phyloP scores from a whole-genome alignment of 2,329 filamentous ascomycete species.

The Thermoascus crustaceus region DNA sequence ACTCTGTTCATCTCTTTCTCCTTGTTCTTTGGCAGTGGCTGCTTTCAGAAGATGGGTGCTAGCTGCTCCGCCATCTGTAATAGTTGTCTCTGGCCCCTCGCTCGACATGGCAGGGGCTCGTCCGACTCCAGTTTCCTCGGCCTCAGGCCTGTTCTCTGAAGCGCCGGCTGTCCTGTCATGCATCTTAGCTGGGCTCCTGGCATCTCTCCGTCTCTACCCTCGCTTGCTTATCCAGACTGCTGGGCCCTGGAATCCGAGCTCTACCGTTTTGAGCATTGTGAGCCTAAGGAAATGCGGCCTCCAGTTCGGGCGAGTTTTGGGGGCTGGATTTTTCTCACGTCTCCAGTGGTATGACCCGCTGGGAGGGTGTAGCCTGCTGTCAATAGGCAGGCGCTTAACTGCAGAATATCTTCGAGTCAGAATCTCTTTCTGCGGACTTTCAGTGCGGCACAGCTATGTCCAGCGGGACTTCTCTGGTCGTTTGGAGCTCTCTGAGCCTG shows the following conservation, averaged over 20 bases:
- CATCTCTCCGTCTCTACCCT: background rate
- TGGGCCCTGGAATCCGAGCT: constrained; percentile 9
- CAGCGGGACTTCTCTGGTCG: constrained; percentile 19
- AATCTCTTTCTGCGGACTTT: constrained; percentile 17
- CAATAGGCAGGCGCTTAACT: constrained; percentile 30
- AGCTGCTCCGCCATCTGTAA: background rate
- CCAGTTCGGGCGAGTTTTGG: constrained; percentile 25
- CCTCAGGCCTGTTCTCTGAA: no score
- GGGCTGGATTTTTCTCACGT: constrained; percentile 19
- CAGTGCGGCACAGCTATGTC: constrained; percentile 23
- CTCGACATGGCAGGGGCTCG: no score
- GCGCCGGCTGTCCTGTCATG: no score
- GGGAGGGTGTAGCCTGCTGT: constrained; percentile 10
- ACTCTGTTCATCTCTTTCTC: background rate
- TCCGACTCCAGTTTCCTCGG: no score
- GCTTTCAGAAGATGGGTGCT: background rate
- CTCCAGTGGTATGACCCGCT: no score
- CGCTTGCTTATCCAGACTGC: background rate
- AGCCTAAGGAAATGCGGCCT: constrained; percentile 18
- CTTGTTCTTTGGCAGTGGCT: background rate
- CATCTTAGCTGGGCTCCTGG: no score
- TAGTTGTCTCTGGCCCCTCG: no score
- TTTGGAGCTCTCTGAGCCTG: constrained; percentile 24
- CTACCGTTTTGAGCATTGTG: constrained; percentile 13
- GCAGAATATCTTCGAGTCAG: constrained; percentile 25